These are phyloP conservation scores for Zalaria sp. DNA, from an alignment of 2,329 filamentous ascomycete species.

Conservation along the genomic window DNA sequence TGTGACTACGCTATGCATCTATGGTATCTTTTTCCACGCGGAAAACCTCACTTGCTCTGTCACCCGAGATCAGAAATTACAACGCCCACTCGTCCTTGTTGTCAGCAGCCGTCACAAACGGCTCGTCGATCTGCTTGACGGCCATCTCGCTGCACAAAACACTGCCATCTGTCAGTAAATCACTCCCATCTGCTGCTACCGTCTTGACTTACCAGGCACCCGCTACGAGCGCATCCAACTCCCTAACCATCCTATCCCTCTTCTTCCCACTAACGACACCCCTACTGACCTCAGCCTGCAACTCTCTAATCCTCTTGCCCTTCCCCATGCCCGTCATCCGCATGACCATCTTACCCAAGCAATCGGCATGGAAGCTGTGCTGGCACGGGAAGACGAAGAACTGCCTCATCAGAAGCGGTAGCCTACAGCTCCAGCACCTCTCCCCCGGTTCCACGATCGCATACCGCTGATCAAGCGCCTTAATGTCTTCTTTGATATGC, in stretches of 20 bases:
- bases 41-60: not conserved
- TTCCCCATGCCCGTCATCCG: conserved; percentile 65
- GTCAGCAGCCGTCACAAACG: conserved; percentile 65
- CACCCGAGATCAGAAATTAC: conserved; percentile 9
- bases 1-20: too few relatives aligned
- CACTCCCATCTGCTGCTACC: not conserved
- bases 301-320: conserved; percentile 66
- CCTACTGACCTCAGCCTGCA: conserved; percentile 71
- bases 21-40: too few relatives aligned
- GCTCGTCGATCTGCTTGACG: conserved; percentile 86
- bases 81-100: conserved; percentile 66
- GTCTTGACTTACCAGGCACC: conserved; percentile 58
- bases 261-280: conserved; percentile 50
- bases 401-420: conserved; percentile 76
- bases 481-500: conserved; percentile 84
- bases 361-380: conserved; percentile 94
- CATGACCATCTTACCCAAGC: conserved; percentile 71
- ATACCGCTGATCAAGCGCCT: conserved; percentile 72
- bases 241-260: conserved; percentile 70
- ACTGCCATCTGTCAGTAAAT: conserved; percentile 29
- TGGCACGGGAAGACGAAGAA: conserved; percentile 99
- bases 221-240: conserved; percentile 84
- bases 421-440: conserved; percentile 74
- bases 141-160: conserved; percentile 91
- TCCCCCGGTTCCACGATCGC: conserved; percentile 95